A percentile compares a stretch with the other conserved stretches of the same genome.
These are phyloP conservation scores for Rhizopus arrhizus DNA, from an alignment of 371 early-diverging fungal species.

Conservation along the genomic window DNA sequence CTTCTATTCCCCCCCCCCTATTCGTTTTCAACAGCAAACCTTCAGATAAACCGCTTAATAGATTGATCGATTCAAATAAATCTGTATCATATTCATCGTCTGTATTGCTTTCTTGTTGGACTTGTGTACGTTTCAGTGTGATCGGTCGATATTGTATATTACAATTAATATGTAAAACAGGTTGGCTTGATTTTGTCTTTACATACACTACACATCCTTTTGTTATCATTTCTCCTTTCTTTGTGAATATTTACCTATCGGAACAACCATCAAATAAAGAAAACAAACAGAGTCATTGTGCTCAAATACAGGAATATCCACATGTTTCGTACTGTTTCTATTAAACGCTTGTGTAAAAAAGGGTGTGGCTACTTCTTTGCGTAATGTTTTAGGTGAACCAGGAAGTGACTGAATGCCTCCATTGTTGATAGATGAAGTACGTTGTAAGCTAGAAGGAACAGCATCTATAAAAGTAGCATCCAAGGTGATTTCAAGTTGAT, in stretches of 20 bases:
- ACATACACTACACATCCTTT: conserved; percentile 39
- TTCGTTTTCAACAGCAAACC: conserved; percentile 28
- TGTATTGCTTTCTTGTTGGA: neutral
- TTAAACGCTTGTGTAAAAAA: conserved; percentile 63
- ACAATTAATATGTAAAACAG: conserved; percentile 42
- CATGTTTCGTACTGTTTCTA: conserved; percentile 45
- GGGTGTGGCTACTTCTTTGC: conserved; percentile 39
- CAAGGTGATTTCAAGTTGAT: conserved; percentile 61
- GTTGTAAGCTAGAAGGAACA: conserved; percentile 13
- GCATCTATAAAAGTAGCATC: conserved; percentile 59
- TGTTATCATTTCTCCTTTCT: neutral
- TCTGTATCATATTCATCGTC: conserved; percentile 57
- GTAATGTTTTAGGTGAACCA: conserved; percentile 33
- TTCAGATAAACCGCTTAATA: conserved; percentile 59
- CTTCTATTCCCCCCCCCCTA: neutral
- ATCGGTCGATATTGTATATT: conserved; percentile 55
- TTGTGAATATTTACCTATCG: conserved; percentile 54
- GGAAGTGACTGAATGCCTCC: conserved; percentile 32
- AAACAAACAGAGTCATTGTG: conserved; percentile 56
- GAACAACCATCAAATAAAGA: conserved; percentile 58
- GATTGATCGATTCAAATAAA: conserved; percentile 61
- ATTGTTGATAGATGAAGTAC: conserved; percentile 22
- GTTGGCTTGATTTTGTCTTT: conserved; percentile 45
- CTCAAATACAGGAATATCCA: conserved; percentile 48
- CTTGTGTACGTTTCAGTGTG: conserved; percentile 28